phyloP scores from a whole-genome alignment of 2,329 filamentous ascomycete genomes.

The Metarhizium rileyi region DNA sequence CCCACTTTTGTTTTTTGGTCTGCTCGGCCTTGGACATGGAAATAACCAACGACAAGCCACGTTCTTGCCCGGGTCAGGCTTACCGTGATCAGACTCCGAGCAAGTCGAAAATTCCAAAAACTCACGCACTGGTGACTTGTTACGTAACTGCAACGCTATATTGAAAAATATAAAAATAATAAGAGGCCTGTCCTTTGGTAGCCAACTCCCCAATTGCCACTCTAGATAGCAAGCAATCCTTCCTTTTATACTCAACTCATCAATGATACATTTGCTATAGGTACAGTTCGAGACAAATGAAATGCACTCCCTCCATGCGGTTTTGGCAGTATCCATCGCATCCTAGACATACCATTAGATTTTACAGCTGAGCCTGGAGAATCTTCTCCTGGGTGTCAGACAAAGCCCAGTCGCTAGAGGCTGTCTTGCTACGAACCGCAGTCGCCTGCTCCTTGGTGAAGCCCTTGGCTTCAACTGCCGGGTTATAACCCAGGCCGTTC shows the following conservation, averaged over 20 bases:
- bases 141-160: not conserved
- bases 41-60: too few relatives aligned
- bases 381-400: slow-evolving; percentile 46
- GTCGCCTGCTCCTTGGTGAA: slow-evolving; percentile 70
- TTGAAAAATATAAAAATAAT: not conserved
- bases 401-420: slow-evolving; percentile 63
- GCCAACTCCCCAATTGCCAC: not conserved
- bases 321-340: not conserved
- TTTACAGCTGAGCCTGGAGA: slow-evolving; percentile 6
- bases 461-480: slow-evolving; percentile 78
- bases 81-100: too few relatives aligned
- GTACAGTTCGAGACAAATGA: not conserved
- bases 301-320: not conserved
- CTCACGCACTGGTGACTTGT: not conserved
- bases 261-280: not conserved
- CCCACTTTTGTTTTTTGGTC: too few relatives aligned
- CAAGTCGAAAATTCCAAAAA: too few relatives aligned
- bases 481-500: slow-evolving; percentile 78
- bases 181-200: too few relatives aligned
- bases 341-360: not conserved
- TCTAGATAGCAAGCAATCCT: not conserved
- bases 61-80: too few relatives aligned
- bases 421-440: slow-evolving; percentile 59
- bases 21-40: too few relatives aligned
- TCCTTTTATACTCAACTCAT: not conserved